phyloP scores from a whole-genome alignment of 2,329 filamentous ascomycete species.

The Fusarium pilosicola region DNA sequence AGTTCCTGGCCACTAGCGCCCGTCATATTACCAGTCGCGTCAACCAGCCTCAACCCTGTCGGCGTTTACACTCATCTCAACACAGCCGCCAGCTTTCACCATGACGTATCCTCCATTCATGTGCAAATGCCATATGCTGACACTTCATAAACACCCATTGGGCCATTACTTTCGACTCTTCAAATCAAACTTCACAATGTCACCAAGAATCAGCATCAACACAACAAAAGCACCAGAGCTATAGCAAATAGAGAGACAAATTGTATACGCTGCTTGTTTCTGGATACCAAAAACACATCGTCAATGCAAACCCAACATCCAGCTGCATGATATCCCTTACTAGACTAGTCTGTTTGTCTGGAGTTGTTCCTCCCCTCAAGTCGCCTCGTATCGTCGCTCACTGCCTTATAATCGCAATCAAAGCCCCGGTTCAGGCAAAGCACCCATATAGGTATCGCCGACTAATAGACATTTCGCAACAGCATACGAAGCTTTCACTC shows the following conservation, averaged over 20 bases:
- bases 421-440: constrained; percentile 34
- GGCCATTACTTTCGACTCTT: background rate
- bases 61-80: constrained; percentile 6
- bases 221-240: background rate
- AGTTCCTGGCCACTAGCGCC: constrained; percentile 18
- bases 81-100: constrained; percentile 1
- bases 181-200: background rate
- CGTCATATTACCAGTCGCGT: constrained; percentile 2
- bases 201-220: background rate
- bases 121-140: background rate
- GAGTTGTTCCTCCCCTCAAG: constrained; percentile 45
- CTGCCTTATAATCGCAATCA: constrained; percentile 39
- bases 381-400: constrained; percentile 42
- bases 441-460: constrained; percentile 26
- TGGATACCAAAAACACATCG: constrained; percentile 46
- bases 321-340: constrained; percentile 51
- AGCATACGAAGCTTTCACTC: constrained; percentile 41
- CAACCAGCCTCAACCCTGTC: constrained; percentile 17
- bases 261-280: constrained; percentile 47
- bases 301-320: constrained; percentile 53
- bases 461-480: constrained; percentile 38
- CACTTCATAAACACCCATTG: background rate
- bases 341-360: constrained; percentile 53
- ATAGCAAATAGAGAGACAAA: constrained; percentile 39
- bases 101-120: constrained; percentile 18